Percentiles rank a stretch among this genome's conserved stretches.
Evolutionary conservation across 108 stramenopile genomes (phyloP).

Genomic region (Nitzschia palea): DNA sequence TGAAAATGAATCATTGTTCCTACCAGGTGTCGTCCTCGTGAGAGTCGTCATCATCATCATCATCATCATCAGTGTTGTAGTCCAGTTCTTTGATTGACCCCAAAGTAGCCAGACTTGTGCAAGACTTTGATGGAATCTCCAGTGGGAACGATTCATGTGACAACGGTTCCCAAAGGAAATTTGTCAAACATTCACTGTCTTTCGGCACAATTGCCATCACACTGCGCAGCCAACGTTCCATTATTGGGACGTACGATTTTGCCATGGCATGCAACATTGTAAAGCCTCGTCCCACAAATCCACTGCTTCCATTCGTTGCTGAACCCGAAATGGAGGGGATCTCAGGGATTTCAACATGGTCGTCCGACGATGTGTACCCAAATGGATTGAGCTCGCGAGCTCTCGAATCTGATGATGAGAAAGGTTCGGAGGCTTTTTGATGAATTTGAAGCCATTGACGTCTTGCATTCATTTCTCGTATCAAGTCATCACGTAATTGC

Average conservation of each 20-base stretch:
- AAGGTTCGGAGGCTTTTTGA: not conserved
- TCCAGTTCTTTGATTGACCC: slow-evolving; percentile 36
- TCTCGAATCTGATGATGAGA: not conserved
- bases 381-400: not conserved
- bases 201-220: slow-evolving; percentile 61
- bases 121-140: slow-evolving; percentile 6
- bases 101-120: slow-evolving; percentile 16
- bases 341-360: slow-evolving; percentile 53
- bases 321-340: slow-evolving; percentile 45
- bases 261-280: slow-evolving; percentile 66
- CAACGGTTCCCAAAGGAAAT: slow-evolving; percentile 77
- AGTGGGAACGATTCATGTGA: not conserved
- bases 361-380: not conserved
- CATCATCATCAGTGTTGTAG: slow-evolving; percentile 20
- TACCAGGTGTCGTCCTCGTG: slow-evolving; percentile 14
- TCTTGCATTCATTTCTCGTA: slow-evolving; percentile 47
- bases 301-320: slow-evolving; percentile 12
- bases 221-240: slow-evolving; percentile 69
- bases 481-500: slow-evolving; percentile 67
- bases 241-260: slow-evolving; percentile 61
- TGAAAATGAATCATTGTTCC: not conserved
- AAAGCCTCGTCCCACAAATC: slow-evolving; percentile 64
- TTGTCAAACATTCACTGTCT: slow-evolving; percentile 57
- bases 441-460: slow-evolving; percentile 17
- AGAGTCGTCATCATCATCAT: slow-evolving; percentile 12